These are phyloP conservation scores for Wallacemonas collosoma DNA, from an alignment of 208 protist species.

Conservation along the genomic window DNA sequence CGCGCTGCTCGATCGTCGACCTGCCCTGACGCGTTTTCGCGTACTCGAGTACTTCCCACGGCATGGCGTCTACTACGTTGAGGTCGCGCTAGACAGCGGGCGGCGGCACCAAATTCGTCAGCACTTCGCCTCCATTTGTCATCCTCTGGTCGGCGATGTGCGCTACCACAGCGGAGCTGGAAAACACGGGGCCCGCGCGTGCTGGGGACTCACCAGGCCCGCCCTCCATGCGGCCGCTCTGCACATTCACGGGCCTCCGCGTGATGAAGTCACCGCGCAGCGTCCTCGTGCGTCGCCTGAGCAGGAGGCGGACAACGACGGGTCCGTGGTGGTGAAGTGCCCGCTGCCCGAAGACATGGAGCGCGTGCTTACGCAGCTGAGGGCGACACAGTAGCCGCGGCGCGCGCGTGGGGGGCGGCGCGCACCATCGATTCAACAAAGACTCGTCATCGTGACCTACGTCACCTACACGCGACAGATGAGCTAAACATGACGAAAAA, in stretches of 20 bases:
- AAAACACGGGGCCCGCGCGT: slow-evolving; percentile 23
- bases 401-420: no score
- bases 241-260: slow-evolving; percentile 18
- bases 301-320: background rate
- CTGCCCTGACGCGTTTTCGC: slow-evolving; percentile 58
- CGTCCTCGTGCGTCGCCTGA: no score
- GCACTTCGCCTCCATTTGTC: slow-evolving; percentile 66
- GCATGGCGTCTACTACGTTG: slow-evolving; percentile 57
- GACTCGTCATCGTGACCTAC: background rate
- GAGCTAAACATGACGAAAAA: background rate
- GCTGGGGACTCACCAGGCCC: slow-evolving; percentile 26
- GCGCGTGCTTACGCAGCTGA: slow-evolving; percentile 37
- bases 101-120: slow-evolving; percentile 85
- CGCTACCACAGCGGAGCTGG: slow-evolving; percentile 46
- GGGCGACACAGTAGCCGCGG: background rate
- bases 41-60: slow-evolving; percentile 65
- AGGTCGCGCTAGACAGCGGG: slow-evolving; percentile 62
- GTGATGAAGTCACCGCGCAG: background rate
- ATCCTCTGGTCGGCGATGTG: slow-evolving; percentile 70
- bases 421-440: background rate
- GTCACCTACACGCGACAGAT: no score
- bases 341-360: slow-evolving; percentile 57
- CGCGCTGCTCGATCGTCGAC: slow-evolving; percentile 37
- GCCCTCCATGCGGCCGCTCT: slow-evolving; percentile 48
- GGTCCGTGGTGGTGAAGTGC: slow-evolving; percentile 49